Conservation (phyloP, 2,329 filamentous ascomycete species). For the Cordyceps pruinosa region DNA sequence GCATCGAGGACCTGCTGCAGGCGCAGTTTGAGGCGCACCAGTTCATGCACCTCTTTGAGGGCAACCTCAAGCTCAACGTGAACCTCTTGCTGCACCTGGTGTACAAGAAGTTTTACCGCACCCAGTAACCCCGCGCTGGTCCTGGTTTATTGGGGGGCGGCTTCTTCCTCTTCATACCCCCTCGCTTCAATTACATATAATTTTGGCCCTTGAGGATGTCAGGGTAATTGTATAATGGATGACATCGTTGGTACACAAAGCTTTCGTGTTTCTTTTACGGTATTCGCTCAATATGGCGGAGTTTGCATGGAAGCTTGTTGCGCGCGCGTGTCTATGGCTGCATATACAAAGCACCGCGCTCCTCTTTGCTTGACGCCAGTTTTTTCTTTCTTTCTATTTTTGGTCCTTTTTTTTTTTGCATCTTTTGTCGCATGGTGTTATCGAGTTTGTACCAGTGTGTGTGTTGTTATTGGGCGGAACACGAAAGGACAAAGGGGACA, state of each 20-base stretch:
- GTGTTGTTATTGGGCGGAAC: not conserved
- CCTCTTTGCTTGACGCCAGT: not conserved
- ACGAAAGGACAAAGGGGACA: not conserved
- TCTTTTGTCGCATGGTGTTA: slow-evolving; percentile 3
- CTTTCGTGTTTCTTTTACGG: not conserved
- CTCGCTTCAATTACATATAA: slow-evolving; percentile 7
- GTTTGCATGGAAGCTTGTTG: not conserved
- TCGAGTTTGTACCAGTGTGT: not conserved
- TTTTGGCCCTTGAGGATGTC: not conserved
- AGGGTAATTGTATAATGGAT: slow-evolving; percentile 5
- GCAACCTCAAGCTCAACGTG: slow-evolving; percentile 80
- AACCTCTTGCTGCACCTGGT: slow-evolving; percentile 94
- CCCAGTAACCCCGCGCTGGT: slow-evolving; percentile 40
- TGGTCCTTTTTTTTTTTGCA: not conserved
- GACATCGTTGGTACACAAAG: not conserved
- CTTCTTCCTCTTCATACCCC: not conserved
- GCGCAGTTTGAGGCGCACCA: slow-evolving; percentile 96
- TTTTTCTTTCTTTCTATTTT: not conserved
- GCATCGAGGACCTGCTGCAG: slow-evolving; percentile 88
- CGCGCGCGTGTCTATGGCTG: not conserved
- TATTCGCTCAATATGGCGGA: not conserved
- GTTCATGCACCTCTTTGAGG: slow-evolving; percentile 91
- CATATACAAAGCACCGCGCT: too few species aligned
- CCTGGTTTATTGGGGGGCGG: not conserved
- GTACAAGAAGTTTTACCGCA: slow-evolving; percentile 96